Evolutionary conservation across 352 stramenopile genomes (phyloP), one percentile per base, ranked within the genome.

Genomic region (Ochromonadaceae sp.): DNA sequence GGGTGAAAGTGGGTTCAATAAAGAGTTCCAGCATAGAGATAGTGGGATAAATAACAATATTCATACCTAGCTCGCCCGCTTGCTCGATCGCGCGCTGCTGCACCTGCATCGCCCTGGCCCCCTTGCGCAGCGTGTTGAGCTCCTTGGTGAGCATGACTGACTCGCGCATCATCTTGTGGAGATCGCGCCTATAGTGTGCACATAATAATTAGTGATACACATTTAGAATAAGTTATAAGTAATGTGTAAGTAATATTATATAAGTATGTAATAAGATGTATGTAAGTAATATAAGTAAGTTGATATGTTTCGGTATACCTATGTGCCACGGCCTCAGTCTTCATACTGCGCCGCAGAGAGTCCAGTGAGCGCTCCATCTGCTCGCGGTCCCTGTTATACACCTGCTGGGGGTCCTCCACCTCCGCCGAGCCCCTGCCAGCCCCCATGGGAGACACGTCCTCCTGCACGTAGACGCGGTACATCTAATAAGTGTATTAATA

Each of bases 301-400:
- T n/a, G n/a, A n/a, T n/a, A n/a, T n/a, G n/a, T n/a, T n/a, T n/a
- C n/a, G n/a, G n/a, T n/a, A n/a, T n/a, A n/a, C n/a, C n/a, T n/a
- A 61, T 36, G 77, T 70, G 0, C 69, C 9, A 41, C 10, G 28
- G 39, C n/a, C 35, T 65, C 56, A 73, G 55, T 94, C 7, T 39
- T 35, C n/a, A 65, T 50, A 25, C 28, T 17, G 32, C 30, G 76
- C 71, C 92, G 87, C 38, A 95, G 75, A 41, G 81, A 77, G 40
- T 89, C 80, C 0, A 96, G 81, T 35, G 78, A 89, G 52, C 90
- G 87, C 65, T 95, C 87, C 32, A 96, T 68, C 60, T 95, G 90
- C 65, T 93, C 84, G 31, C 86, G 80, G 67, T 95, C 86, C 4
- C 86, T 74, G 38, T 86, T 79, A 68, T 95, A 95, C 56, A 86